phyloP scores from a whole-genome alignment of 2,329 filamentous ascomycete genomes.

The Penicillium sp. region DNA sequence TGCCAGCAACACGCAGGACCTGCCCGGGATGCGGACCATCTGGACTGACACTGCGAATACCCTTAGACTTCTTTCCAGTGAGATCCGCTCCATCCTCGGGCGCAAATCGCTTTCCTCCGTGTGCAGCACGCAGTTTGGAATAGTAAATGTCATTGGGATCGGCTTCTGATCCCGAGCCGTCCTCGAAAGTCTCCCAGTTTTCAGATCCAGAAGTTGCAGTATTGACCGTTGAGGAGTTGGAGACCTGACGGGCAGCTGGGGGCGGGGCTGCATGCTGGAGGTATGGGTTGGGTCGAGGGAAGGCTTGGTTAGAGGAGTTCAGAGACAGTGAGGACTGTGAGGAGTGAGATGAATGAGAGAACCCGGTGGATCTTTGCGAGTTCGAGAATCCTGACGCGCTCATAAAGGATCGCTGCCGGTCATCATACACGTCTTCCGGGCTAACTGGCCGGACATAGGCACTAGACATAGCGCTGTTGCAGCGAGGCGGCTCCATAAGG shows the following conservation, averaged over 20 bases:
- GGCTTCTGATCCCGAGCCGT: slow-evolving; percentile 70
- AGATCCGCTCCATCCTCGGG: slow-evolving; percentile 39
- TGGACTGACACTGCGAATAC: slow-evolving; percentile 49
- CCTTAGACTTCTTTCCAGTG: slow-evolving; percentile 46
- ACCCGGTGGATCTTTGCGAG: slow-evolving; percentile 38
- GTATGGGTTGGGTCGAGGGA: slow-evolving; percentile 39
- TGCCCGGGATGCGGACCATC: slow-evolving; percentile 45
- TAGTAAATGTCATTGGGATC: slow-evolving; percentile 79
- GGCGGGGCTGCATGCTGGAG: slow-evolving; percentile 39
- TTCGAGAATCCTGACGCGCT: slow-evolving; percentile 43
- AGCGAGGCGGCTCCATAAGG: slow-evolving; percentile 47
- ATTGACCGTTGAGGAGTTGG: slow-evolving; percentile 64
- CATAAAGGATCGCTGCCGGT: slow-evolving; percentile 54
- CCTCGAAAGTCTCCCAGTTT: slow-evolving; percentile 97
- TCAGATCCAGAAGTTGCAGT: slow-evolving; percentile 79
- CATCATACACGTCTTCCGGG: slow-evolving; percentile 86
- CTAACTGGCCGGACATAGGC: slow-evolving; percentile 58
- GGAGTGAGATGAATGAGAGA: slow-evolving; percentile 45
- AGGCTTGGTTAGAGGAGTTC: slow-evolving; percentile 33
- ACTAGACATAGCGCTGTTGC: slow-evolving; percentile 51
- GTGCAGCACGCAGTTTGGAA: slow-evolving; percentile 69
- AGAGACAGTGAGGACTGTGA: slow-evolving; percentile 42
- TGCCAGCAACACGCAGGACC: slow-evolving; percentile 49
- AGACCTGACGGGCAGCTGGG: slow-evolving; percentile 63
- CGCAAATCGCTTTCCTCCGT: slow-evolving; percentile 60